Base-by-base conservation (phyloP, 768 basidiomycete species). In the Cystofilobasidium ferigula region DNA sequence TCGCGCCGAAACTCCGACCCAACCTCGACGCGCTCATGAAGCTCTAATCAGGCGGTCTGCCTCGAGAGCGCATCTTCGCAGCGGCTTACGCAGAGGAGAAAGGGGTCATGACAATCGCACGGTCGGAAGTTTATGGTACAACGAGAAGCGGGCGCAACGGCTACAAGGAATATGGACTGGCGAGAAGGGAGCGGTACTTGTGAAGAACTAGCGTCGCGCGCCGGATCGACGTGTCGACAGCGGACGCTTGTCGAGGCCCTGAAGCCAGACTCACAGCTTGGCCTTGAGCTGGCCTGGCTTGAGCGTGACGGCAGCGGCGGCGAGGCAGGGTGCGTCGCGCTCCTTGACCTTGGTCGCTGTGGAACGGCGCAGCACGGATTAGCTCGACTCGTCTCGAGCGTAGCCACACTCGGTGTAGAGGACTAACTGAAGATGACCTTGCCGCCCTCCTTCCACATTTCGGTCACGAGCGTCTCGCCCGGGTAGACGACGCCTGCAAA, bases 371-470 rank as follows among this genome's bases (percentile, higher is more conserved):
- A 36, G 14, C 0, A n/a, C n/a, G 16, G 36, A 47, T 71, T 58
- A 71, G 68, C 63, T 9, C 38, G 10, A 22, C 14, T 63, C 38
- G 0, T 12, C 1, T 20, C 16, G n/a, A 24, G 26, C 22, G 22
- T 26, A 57, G 26, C 20, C n/a, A 24, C 10, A 2, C 30, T 36
- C 24, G 8, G 26, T 30, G 47, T 12, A 30, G 18, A 20, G 22
- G 26, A 82, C 89, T 74, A 71, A 95, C 91, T 79, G 76, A 99
- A 99, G 58, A 97, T 84, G 62, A 98, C 85, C 77, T 85, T 95
- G 68, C 81, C 76, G 2, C 86, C 88, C 71, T 95, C 91, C 75
- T 92, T 95, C 95, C 95, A 99, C 94, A 98, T 97, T 74, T 89
- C 85, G 0, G 94, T 99, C 18, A 91, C 80, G 61, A 98, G 81